Evolutionary conservation across 805 yeast genomes (phyloP).

Genomic region (Phaffomyces thermotolerans): DNA sequence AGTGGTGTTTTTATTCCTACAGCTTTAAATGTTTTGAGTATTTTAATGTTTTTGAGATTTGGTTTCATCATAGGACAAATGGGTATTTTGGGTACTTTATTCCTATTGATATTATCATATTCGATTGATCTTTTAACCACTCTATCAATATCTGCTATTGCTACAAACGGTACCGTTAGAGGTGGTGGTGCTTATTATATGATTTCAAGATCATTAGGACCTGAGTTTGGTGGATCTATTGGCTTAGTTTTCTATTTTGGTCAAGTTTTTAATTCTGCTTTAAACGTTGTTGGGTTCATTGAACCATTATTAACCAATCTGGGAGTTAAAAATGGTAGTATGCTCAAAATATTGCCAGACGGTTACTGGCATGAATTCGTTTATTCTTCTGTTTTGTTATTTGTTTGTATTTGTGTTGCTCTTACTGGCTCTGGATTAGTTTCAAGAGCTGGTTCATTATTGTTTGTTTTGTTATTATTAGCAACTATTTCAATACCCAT

Average conservation of each 20-base stretch:
- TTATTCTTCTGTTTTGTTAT: slow-evolving; percentile 66
- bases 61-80: slow-evolving; percentile 94
- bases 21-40: slow-evolving; percentile 83
- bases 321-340: slow-evolving; percentile 51
- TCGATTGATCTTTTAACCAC: slow-evolving; percentile 79
- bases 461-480: slow-evolving; percentile 57
- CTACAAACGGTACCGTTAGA: slow-evolving; percentile 94
- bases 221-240: slow-evolving; percentile 97
- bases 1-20: slow-evolving; percentile 94
- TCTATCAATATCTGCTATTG: slow-evolving; percentile 86
- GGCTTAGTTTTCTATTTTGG: slow-evolving; percentile 94
- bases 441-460: slow-evolving; percentile 70
- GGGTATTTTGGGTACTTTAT: slow-evolving; percentile 75
- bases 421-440: slow-evolving; percentile 76
- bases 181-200: slow-evolving; percentile 99
- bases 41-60: slow-evolving; percentile 89
- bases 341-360: slow-evolving; percentile 54
- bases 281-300: slow-evolving; percentile 92
- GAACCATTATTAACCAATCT: slow-evolving; percentile 85
- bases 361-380: slow-evolving; percentile 60
- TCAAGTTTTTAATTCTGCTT: slow-evolving; percentile 83
- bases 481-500: slow-evolving; percentile 80
- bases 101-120: slow-evolving; percentile 65
- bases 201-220: slow-evolving; percentile 93
- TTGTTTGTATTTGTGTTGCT: slow-evolving; percentile 68